A percentile compares a stretch with the other conserved stretches of the same genome.
Evolutionary conservation across 2,329 filamentous ascomycete species (phyloP).

Genomic region (Cladosporium phlei): DNA sequence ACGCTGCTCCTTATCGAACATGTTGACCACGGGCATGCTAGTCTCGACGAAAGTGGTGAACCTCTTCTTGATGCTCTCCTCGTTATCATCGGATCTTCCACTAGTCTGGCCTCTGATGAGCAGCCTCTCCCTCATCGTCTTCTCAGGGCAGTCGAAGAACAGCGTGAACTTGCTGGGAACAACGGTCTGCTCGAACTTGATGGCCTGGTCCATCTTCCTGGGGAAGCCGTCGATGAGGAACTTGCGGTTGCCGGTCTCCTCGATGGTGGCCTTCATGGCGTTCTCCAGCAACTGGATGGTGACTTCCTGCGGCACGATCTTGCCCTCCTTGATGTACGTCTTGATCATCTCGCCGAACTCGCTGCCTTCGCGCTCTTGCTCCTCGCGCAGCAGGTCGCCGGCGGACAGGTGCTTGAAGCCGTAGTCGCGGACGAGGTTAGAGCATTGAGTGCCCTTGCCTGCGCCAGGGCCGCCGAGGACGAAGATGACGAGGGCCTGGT

Average conservation of each 20-base stretch:
- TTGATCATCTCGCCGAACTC: slow-evolving; percentile 92
- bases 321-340: slow-evolving; percentile 86
- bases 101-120: slow-evolving; percentile 89
- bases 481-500: slow-evolving; percentile 86
- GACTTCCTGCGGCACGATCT: slow-evolving; percentile 98
- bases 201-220: slow-evolving; percentile 92
- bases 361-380: slow-evolving; percentile 80
- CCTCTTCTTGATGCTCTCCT: slow-evolving; percentile 90
- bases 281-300: slow-evolving; percentile 92
- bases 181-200: slow-evolving; percentile 87
- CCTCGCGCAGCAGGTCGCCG: slow-evolving; percentile 86
- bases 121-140: slow-evolving; percentile 77
- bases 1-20: slow-evolving; percentile 69
- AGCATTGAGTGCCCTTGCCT: slow-evolving; percentile 95
- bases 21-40: slow-evolving; percentile 93
- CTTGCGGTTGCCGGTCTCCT: slow-evolving; percentile 55
- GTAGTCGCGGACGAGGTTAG: slow-evolving; percentile 78
- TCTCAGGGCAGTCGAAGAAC: slow-evolving; percentile 91
- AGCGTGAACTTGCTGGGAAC: slow-evolving; percentile 79
- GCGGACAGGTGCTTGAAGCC: slow-evolving; percentile 90
- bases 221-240: slow-evolving; percentile 85
- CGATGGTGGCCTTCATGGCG: slow-evolving; percentile 72
- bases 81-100: slow-evolving; percentile 88
- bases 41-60: slow-evolving; percentile 93
- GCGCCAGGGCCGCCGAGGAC: slow-evolving; percentile 93